Evolutionary conservation across 129 eudicot species (phyloP).

Genomic region (Logfia minima): DNA sequence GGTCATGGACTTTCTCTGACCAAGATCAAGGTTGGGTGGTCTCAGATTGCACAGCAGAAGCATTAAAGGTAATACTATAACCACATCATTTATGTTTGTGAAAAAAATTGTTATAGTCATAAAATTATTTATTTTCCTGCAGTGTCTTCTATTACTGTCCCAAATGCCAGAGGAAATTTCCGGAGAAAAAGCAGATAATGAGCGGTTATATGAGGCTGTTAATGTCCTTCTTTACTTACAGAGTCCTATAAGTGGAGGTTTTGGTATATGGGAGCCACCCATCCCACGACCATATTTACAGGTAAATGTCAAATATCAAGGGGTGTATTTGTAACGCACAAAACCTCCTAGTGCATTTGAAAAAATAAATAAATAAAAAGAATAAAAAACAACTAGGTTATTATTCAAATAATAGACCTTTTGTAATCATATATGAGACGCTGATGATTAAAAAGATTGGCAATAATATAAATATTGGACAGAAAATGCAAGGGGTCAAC

Average conservation of each 20-base stretch:
- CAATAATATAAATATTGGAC: too few relatives aligned
- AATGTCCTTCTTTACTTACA: conserved; percentile 39
- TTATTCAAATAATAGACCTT: too few relatives aligned
- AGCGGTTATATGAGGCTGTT: conserved; percentile 45
- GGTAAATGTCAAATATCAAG: conserved; percentile 18
- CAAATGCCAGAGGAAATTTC: conserved; percentile 45
- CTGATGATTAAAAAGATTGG: neutral
- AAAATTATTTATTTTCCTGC: conserved; percentile 19
- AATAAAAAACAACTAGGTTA: too few relatives aligned
- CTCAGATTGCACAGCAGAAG: conserved; percentile 51
- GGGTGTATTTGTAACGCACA: neutral
- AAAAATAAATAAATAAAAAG: too few relatives aligned
- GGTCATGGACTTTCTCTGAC: conserved; percentile 52
- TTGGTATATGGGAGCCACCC: conserved; percentile 53
- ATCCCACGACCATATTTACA: conserved; percentile 46
- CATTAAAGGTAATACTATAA: conserved; percentile 37
- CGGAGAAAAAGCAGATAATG: conserved; percentile 39
- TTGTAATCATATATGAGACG: too few relatives aligned
- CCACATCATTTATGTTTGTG: neutral
- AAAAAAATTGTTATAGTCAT: conserved; percentile 7
- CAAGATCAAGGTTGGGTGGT: conserved; percentile 57
- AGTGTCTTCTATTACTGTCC: conserved; percentile 49
- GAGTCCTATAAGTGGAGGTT: conserved; percentile 52
- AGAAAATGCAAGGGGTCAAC: too few relatives aligned
- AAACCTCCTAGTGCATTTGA: neutral